Evolutionary conservation across 2,329 filamentous ascomycete genomes (phyloP), one percentile per base, ranked within the genome.

Genomic region (Capronia epimyces): DNA sequence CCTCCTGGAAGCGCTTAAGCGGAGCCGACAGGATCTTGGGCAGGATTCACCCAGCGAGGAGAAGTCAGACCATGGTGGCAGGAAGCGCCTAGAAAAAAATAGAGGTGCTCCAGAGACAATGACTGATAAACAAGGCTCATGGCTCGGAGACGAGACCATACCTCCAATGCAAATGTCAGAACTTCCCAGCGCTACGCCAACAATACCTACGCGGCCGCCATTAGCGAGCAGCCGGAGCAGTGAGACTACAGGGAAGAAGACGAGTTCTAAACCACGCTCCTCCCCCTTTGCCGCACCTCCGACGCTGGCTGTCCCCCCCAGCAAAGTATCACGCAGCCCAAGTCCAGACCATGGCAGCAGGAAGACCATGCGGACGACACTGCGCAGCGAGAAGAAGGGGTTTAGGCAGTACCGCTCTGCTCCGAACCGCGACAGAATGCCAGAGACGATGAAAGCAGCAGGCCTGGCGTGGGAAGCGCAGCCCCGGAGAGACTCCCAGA

Each of bases 121-220:
- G 18, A 8, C 45, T 16, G 49, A 55, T 18, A 50, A 51, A 36
- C 43, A 49, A 24, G 50, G 41, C 34, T 43, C 81, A 2, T 90
- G 81, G 75, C 85, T 95, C 62, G 89, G 87, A 34, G 78, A 84
- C 57, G 87, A 88, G 10, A 93, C 87, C 1, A 84, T 95, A 56
- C 88, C 87, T 41, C 85, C 87, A 6, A 80, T 90, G 43, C 83
- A 78, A 53, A 95, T 94, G 65, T 79, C 82, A 3, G 85, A 94
- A 60, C 74, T 95, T n/a, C 85, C 86, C n/a, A 81, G 83, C 50
- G 86, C 86, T 10, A 70, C 81, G 8, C 75, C 82, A 10, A 71
- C 77, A 43, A 75, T 86, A 20, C 79, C 81, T 21, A 74, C 77
- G 1, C 66, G 78, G 34, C 76, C 79, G n/a, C 69, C 68, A 41